Evolutionary conservation across 345 rosid genomes (phyloP), one percentile per base, ranked within the genome.

Genomic region (Angophora floribunda): DNA sequence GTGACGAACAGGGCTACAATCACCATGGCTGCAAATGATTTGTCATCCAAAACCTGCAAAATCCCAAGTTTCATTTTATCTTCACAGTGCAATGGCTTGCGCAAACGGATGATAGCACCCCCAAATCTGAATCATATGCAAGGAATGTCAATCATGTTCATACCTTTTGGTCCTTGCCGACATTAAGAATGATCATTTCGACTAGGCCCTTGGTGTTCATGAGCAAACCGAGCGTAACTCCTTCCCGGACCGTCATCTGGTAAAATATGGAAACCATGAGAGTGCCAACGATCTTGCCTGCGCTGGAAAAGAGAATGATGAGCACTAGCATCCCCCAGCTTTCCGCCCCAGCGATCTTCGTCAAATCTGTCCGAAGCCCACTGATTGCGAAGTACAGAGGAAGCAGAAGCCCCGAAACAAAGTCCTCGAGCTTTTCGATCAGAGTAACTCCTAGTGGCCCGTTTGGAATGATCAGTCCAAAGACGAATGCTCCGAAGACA

Each of bases 331-430:
- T 41, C 28, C 87, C 90, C 98, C 99, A 96, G 53, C 96, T 95
- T 21, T 52, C 24, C 44, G 87, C 87, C 45, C 96, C 96, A 5
- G 52, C 15, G 32, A 97, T 94, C 32, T 91, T 7, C 14, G 85
- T 52, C 52, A 95, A 6, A 85, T 97, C 91, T 28, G 99, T 98
- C 88, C 96, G 95, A 32, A 98, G 97, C 30, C 99, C 99, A 82
- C 99, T 98, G 88, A 97, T 96, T 45, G 97, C 97, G 52, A 97
- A 98, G 94, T 95, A 98, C 70, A 98, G 97, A 89, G 99, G 99
- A 12, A 97, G 88, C 53, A 97, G 91, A 89, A 97, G 98, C n/a
- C 99, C 99, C 4, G 98, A 97, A 26, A 98, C 97, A 79, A 98
- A 98, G 88, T 98, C 99, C 90, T 98, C 99, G 11, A 98, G 96